Conservation (phyloP, 345 rosid genomes). For the Ailanthus altissimus region DNA sequence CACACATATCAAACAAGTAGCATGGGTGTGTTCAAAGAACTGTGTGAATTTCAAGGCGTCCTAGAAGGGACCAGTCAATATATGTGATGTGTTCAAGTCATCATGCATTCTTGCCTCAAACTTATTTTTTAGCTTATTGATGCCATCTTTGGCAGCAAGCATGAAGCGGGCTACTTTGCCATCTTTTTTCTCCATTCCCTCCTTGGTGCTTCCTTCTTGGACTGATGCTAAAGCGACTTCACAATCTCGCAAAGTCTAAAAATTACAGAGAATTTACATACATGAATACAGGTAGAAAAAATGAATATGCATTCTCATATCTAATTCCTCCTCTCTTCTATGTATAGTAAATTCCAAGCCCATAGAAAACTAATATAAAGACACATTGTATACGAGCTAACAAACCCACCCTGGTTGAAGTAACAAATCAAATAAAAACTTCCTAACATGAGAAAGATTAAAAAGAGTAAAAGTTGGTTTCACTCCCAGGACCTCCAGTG, state of each 20-base stretch:
- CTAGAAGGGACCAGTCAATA: too few relatives aligned
- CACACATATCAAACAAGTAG: slow-evolving; percentile 32
- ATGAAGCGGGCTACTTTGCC: slow-evolving; percentile 37
- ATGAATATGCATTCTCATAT: neutral
- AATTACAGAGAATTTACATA: slow-evolving; percentile 6
- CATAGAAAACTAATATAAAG: too few relatives aligned
- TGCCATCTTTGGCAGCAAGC: slow-evolving; percentile 57
- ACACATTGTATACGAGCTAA: neutral
- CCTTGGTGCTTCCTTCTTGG: slow-evolving; percentile 43
- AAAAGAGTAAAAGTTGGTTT: neutral
- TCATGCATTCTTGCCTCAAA: slow-evolving; percentile 60
- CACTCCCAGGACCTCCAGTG: neutral
- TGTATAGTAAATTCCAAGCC: neutral
- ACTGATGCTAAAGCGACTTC: slow-evolving; percentile 58
- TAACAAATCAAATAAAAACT: neutral
- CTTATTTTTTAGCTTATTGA: slow-evolving; percentile 51
- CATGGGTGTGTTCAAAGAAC: slow-evolving; percentile 61
- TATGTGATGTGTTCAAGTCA: too few relatives aligned
- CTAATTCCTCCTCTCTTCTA: neutral
- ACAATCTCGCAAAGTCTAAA: slow-evolving; percentile 77
- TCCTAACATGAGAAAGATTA: neutral
- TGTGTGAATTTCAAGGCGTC: slow-evolving; percentile 19
- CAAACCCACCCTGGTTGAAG: neutral
- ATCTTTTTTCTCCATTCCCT: slow-evolving; percentile 28
- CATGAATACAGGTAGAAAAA: neutral